Evolutionary conservation across 257 asterid genomes (phyloP).

Genomic region (Agastache rugosa): DNA sequence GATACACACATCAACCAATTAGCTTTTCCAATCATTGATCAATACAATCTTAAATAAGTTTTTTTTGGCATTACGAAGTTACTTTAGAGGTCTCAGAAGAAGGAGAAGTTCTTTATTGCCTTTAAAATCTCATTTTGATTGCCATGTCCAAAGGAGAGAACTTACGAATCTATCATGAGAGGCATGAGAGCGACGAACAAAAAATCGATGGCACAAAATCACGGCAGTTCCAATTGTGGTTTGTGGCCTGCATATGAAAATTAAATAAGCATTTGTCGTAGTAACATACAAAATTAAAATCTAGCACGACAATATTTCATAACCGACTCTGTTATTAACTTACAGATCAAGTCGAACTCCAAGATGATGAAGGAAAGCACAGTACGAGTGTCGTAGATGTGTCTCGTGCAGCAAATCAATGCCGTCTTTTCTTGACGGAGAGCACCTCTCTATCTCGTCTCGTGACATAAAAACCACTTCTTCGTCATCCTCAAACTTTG

Average conservation of each 20-base stretch:
- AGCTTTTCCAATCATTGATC: slow-evolving; percentile 33
- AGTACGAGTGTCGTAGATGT: slow-evolving; percentile 85
- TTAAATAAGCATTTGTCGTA: neutral
- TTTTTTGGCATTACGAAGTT: slow-evolving; percentile 9
- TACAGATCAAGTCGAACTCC: slow-evolving; percentile 88
- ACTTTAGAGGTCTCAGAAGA: slow-evolving; percentile 17
- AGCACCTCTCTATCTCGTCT: slow-evolving; percentile 87
- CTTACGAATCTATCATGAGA: slow-evolving; percentile 95
- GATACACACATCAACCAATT: slow-evolving; percentile 31
- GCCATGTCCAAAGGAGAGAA: slow-evolving; percentile 22
- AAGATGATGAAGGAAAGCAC: slow-evolving; percentile 90
- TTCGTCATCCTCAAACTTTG: slow-evolving; percentile 70
- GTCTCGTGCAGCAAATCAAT: slow-evolving; percentile 82
- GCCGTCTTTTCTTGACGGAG: slow-evolving; percentile 97
- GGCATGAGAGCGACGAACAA: slow-evolving; percentile 91
- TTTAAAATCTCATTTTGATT: neutral
- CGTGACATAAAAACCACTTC: slow-evolving; percentile 72
- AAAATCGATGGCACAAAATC: slow-evolving; percentile 97
- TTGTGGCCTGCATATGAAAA: slow-evolving; percentile 75
- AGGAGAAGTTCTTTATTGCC: slow-evolving; percentile 19
- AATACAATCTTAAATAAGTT: slow-evolving; percentile 23
- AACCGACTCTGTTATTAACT: slow-evolving; percentile 39
- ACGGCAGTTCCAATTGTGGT: slow-evolving; percentile 93
- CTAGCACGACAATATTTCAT: slow-evolving; percentile 6
- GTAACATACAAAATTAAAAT: slow-evolving; percentile 3